Conservation (phyloP, 306 rosid species). For the Neltuma alba region DNA sequence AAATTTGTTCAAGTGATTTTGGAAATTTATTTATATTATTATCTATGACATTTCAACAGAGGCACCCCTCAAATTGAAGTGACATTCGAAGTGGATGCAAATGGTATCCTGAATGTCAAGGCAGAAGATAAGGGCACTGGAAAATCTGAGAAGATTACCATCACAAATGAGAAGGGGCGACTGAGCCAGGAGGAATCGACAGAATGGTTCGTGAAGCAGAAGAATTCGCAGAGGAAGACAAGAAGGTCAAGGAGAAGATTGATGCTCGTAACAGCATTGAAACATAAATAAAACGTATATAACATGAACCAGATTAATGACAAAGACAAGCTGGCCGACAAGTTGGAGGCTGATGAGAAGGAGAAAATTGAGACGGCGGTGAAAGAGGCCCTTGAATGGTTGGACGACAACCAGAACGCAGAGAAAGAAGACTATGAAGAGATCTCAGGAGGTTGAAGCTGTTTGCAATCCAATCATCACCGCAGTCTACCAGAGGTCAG, state of each 20-base stretch:
- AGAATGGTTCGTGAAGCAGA: slow-evolving; percentile 97
- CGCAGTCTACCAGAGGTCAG: slow-evolving; percentile 83
- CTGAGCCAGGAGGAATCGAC: slow-evolving; percentile 93
- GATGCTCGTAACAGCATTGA: slow-evolving; percentile 91
- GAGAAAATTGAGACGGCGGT: slow-evolving; percentile 87
- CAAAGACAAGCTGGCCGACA: slow-evolving; percentile 96
- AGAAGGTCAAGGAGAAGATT: slow-evolving; percentile 91
- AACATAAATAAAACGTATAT: slow-evolving; percentile 79
- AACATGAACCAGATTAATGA: slow-evolving; percentile 94
- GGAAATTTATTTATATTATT: background rate
- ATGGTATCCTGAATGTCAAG: slow-evolving; percentile 88
- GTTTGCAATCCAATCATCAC: slow-evolving; percentile 93
- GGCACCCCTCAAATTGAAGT: slow-evolving; percentile 99
- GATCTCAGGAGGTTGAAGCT: slow-evolving; percentile 88
- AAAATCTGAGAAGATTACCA: slow-evolving; percentile 95
- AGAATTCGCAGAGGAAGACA: slow-evolving; percentile 95
- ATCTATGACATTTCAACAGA: slow-evolving; percentile 46
- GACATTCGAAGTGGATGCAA: slow-evolving; percentile 97
- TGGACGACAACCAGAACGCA: slow-evolving; percentile 84
- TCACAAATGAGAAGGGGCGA: slow-evolving; percentile 96
- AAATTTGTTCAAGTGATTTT: background rate
- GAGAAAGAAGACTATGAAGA: slow-evolving; percentile 96
- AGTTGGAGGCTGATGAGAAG: slow-evolving; percentile 90
- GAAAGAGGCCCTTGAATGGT: slow-evolving; percentile 95
- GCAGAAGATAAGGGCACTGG: slow-evolving; percentile 99